Evolutionary conservation across 106 monocot genomes (phyloP).

Genomic region (Allium sativum): DNA sequence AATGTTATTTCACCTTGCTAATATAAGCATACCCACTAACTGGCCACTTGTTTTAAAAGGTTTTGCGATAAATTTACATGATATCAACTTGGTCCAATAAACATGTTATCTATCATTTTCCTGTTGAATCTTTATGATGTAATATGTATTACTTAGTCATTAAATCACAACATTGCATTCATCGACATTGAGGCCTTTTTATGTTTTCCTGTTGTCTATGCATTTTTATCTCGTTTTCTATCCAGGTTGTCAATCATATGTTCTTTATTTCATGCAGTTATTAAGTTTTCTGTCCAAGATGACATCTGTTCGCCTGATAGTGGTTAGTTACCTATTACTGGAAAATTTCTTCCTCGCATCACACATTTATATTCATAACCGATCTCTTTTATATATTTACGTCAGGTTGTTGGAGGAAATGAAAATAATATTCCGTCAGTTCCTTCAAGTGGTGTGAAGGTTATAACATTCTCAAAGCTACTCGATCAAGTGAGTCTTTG

Average conservation of each 20-base stretch:
- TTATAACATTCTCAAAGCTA: slow-evolving; percentile 73
- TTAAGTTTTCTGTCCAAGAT: slow-evolving; percentile 72
- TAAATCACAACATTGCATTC: neutral
- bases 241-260: neutral
- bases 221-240: neutral
- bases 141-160: neutral
- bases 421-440: slow-evolving; percentile 66
- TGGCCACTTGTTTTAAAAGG: too few species aligned
- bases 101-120: neutral
- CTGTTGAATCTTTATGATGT: neutral
- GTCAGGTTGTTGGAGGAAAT: slow-evolving; percentile 73
- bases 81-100: too few species aligned
- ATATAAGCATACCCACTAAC: too few species aligned
- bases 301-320: slow-evolving; percentile 74
- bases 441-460: slow-evolving; percentile 38
- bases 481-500: slow-evolving; percentile 39
- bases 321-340: slow-evolving; percentile 36
- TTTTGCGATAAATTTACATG: too few species aligned
- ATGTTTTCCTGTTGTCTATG: neutral
- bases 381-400: slow-evolving; percentile 3
- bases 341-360: neutral
- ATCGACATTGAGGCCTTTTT: slow-evolving; percentile 1
- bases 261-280: slow-evolving; percentile 41
- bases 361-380: neutral
- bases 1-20: too few species aligned